Base-by-base conservation (phyloP, 306 rosid genomes). In the Comarum palustre region DNA sequence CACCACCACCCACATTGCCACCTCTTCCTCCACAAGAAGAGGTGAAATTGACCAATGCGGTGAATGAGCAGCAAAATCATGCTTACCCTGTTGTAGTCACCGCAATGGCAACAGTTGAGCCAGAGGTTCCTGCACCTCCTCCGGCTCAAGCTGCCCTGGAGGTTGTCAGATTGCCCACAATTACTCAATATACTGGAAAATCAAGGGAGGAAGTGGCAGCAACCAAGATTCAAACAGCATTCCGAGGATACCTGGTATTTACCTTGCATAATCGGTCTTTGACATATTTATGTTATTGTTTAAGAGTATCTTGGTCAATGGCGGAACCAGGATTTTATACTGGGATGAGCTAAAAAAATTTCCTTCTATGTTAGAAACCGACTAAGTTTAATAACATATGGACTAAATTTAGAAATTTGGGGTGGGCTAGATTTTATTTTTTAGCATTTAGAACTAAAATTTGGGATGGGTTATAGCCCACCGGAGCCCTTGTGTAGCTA, bases 181-280 rank as follows among this genome's bases (percentile, higher is more conserved):
- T 60, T 70, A 24, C 90, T 76, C 84, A 38, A 51, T 88, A 82
- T 75, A 72, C 86, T 0, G 93, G 99, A n/a, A 86, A 83, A 75
- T 78, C 91, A 8, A 84, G 63, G 69, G 97, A 91, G 69, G 91
- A 95, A 83, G 88, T 75, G 68, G 96, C 97, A 10, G 93, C 96
- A 75, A 86, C 88, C 78, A 89, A 72, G 85, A 90, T 95, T 86
- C 99, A 95, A 79, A 91, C 99, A 7, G 96, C 88, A 68, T 95
- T 91, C 75, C 90, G 99, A 24, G 99, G 99, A 82, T 83, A 91
- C 79, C 74, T 91, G 93, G 99, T 95, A 91, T 51, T 78, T 80
- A 45, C 12, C 71, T 47, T n/a, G 47, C 48, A 50, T 0, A 39
- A 32, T 69, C 69, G 41, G 39, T 11, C 29, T 57, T 46, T 68